phyloP scores from a whole-genome alignment of 2,329 filamentous ascomycete species.

The Trichophyton mentagrophytes region DNA sequence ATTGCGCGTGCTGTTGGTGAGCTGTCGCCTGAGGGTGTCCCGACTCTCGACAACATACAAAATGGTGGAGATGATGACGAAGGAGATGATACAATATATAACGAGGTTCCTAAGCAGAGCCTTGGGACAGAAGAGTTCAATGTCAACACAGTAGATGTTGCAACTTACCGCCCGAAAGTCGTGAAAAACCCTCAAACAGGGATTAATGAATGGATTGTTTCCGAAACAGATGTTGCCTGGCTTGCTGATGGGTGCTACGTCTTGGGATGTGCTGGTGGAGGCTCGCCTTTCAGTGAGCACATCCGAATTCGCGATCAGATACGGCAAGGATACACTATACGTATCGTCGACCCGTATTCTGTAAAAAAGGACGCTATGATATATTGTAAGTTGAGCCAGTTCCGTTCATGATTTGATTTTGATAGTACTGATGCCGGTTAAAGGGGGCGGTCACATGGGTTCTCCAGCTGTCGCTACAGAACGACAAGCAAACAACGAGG shows the following conservation, averaged over 20 bases:
- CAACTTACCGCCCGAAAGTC: slow-evolving; percentile 31
- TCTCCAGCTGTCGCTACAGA: slow-evolving; percentile 50
- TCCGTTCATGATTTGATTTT: not conserved
- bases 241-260: slow-evolving; percentile 38
- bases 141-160: slow-evolving; percentile 17
- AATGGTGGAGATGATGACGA: slow-evolving; percentile 17
- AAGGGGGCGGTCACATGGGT: slow-evolving; percentile 44
- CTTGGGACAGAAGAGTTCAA: slow-evolving; percentile 7
- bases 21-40: slow-evolving; percentile 31
- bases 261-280: slow-evolving; percentile 38
- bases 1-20: slow-evolving; percentile 49
- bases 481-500: slow-evolving; percentile 46
- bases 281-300: slow-evolving; percentile 35
- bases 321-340: slow-evolving; percentile 28
- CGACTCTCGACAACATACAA: slow-evolving; percentile 14
- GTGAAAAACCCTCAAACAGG: slow-evolving; percentile 18
- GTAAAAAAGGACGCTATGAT: slow-evolving; percentile 35
- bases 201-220: slow-evolving; percentile 30
- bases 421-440: not conserved
- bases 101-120: slow-evolving; percentile 14
- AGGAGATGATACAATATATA: slow-evolving; percentile 2
- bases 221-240: slow-evolving; percentile 35
- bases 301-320: slow-evolving; percentile 32
- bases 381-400: slow-evolving; percentile 31
- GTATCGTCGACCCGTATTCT: slow-evolving; percentile 31